Conservation (phyloP, 306 rosid species). For the Arachis hypogaea region DNA sequence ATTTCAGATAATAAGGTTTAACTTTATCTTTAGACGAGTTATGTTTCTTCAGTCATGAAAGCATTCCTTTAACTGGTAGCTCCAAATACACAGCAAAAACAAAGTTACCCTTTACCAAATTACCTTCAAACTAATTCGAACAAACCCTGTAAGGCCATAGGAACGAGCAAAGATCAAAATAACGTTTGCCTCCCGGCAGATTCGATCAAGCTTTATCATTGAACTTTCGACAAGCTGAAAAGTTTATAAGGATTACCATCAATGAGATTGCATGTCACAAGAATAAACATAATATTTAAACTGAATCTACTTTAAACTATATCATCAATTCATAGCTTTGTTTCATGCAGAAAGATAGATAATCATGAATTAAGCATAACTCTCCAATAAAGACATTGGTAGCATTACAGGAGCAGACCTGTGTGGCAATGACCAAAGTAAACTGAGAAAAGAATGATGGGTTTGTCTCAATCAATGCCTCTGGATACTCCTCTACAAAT, state of each 20-base stretch:
- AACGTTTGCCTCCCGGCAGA: constrained; percentile 86
- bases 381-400: constrained; percentile 14
- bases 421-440: constrained; percentile 90
- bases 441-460: constrained; percentile 94
- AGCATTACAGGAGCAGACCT: constrained; percentile 55
- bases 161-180: constrained; percentile 88
- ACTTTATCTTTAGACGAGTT: neutral
- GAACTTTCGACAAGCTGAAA: constrained; percentile 83
- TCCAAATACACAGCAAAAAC: constrained; percentile 16
- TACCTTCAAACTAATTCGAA: constrained; percentile 94
- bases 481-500: constrained; percentile 89
- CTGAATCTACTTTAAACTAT: neutral
- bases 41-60: constrained; percentile 10
- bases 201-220: constrained; percentile 85
- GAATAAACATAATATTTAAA: constrained; percentile 5
- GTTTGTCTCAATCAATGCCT: constrained; percentile 73
- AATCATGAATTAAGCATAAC: constrained; percentile 1
- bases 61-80: constrained; percentile 24
- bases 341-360: constrained; percentile 6
- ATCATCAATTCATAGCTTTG: constrained; percentile 18
- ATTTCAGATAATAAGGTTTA: constrained; percentile 17
- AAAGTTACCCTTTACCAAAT: constrained; percentile 12
- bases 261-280: constrained; percentile 32
- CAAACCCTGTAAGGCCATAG: constrained; percentile 92
- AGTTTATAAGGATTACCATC: constrained; percentile 37